Conservation (phyloP, 2,329 filamentous ascomycete genomes). For the Aspergillus chevalieri region DNA sequence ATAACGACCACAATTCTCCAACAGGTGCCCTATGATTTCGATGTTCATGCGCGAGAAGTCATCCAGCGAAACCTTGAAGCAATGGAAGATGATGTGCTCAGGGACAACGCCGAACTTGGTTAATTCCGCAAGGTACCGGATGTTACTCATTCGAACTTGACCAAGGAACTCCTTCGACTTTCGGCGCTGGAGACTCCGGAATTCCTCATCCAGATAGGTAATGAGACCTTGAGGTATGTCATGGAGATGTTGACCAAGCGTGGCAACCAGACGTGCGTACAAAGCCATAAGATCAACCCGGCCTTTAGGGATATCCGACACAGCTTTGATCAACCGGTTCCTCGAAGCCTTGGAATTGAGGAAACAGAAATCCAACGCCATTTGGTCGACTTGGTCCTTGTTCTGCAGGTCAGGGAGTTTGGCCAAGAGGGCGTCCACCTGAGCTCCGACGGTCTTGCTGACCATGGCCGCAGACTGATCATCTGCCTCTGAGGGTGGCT, state of each 20-base stretch:
- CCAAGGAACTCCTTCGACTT: slow-evolving; percentile 97
- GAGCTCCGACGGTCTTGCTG: slow-evolving; percentile 95
- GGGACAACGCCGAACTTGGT: slow-evolving; percentile 98
- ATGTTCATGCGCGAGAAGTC: slow-evolving; percentile 99
- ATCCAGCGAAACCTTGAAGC: slow-evolving; percentile 92
- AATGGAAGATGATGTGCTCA: slow-evolving; percentile 98
- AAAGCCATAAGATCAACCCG: slow-evolving; percentile 83
- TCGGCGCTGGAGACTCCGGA: slow-evolving; percentile 88
- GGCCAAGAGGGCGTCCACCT: slow-evolving; percentile 84
- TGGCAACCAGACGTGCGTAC: slow-evolving; percentile 89
- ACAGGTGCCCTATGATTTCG: slow-evolving; percentile 90
- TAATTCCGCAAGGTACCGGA: slow-evolving; percentile 93
- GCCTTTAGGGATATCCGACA: slow-evolving; percentile 92
- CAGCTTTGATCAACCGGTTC: slow-evolving; percentile 83
- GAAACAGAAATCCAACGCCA: slow-evolving; percentile 95
- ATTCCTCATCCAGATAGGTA: slow-evolving; percentile 90
- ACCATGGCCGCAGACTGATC: slow-evolving; percentile 90
- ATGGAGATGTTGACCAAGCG: slow-evolving; percentile 85
- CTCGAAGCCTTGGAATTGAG: slow-evolving; percentile 96
- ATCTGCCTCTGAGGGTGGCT: slow-evolving; percentile 54
- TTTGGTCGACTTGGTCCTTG: slow-evolving; percentile 86
- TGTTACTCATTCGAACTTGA: slow-evolving; percentile 86
- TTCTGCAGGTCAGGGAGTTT: slow-evolving; percentile 85
- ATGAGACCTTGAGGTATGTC: slow-evolving; percentile 91
- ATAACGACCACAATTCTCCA: slow-evolving; percentile 95